Conservation (phyloP, 1,284 basidiomycete genomes). For the Athelia sp. region DNA sequence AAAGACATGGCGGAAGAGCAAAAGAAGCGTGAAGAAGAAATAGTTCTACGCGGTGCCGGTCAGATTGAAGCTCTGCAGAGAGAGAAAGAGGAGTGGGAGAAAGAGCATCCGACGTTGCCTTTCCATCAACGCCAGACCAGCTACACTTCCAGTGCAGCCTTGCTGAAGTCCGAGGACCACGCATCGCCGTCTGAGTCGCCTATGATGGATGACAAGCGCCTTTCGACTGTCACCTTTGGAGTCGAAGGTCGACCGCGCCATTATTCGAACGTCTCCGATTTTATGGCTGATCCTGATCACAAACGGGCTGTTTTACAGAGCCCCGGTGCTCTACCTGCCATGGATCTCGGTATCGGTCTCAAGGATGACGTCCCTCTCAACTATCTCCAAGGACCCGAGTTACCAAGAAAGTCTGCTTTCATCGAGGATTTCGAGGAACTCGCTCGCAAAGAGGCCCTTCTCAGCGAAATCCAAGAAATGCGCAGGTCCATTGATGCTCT, state of each 20-base stretch:
- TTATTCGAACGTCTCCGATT: constrained; percentile 66
- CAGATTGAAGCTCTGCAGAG: constrained; percentile 62
- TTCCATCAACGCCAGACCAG: constrained; percentile 63
- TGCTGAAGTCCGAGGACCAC: constrained; percentile 57
- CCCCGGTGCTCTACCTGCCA: constrained; percentile 57
- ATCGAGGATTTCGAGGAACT: constrained; percentile 48
- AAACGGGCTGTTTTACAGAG: constrained; percentile 46
- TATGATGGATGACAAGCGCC: constrained; percentile 41
- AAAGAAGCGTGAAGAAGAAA: constrained; percentile 67
- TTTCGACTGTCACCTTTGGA: constrained; percentile 44
- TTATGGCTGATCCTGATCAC: constrained; percentile 58
- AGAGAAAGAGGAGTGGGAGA: constrained; percentile 86
- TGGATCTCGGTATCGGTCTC: constrained; percentile 71
- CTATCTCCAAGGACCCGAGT: constrained; percentile 48
- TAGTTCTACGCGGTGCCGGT: constrained; percentile 71
- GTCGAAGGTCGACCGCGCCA: constrained; percentile 50
- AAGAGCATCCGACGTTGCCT: constrained; percentile 63
- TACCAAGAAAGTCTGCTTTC: constrained; percentile 30
- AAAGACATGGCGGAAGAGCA: constrained; percentile 77
- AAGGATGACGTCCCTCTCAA: constrained; percentile 66
- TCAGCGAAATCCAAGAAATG: constrained; percentile 73
- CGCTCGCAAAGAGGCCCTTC: constrained; percentile 61
- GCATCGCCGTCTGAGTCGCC: constrained; percentile 35
- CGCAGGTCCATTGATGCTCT: constrained; percentile 72
- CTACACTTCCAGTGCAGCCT: constrained; percentile 38